Evolutionary conservation across 306 rosid genomes (phyloP).

Genomic region (Abrus pulchellus): DNA sequence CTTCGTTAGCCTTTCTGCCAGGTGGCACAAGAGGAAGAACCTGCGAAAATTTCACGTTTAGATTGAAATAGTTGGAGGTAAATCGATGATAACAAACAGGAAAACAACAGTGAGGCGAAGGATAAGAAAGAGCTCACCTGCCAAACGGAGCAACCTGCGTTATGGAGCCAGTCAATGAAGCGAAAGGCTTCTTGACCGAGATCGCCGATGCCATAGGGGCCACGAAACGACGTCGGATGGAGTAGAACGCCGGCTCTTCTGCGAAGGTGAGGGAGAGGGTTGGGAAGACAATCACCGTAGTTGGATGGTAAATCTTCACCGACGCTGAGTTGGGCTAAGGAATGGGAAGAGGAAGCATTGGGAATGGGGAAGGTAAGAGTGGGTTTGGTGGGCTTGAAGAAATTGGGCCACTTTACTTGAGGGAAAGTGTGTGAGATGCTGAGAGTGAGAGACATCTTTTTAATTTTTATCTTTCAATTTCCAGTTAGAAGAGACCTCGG

Average conservation of each 20-base stretch:
- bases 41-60: neutral
- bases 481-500: neutral
- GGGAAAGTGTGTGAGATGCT: constrained; percentile 28
- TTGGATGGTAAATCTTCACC: constrained; percentile 65
- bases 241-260: constrained; percentile 89
- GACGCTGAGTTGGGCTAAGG: constrained; percentile 38
- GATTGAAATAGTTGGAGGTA: too few relatives aligned
- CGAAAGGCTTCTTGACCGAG: constrained; percentile 83
- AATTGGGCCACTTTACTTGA: neutral
- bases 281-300: constrained; percentile 73
- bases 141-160: constrained; percentile 86
- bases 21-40: constrained; percentile 97
- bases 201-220: constrained; percentile 91
- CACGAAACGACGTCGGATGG: constrained; percentile 92
- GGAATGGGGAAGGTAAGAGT: neutral
- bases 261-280: constrained; percentile 53
- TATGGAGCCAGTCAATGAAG: constrained; percentile 87
- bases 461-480: neutral
- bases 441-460: constrained; percentile 43
- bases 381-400: constrained; percentile 28
- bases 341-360: neutral
- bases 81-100: too few relatives aligned
- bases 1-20: constrained; percentile 86
- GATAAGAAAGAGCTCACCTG: constrained; percentile 35
- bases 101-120: too few relatives aligned